Base-by-base conservation (phyloP, 2,329 filamentous ascomycete species). In the Bisporella sp. region DNA sequence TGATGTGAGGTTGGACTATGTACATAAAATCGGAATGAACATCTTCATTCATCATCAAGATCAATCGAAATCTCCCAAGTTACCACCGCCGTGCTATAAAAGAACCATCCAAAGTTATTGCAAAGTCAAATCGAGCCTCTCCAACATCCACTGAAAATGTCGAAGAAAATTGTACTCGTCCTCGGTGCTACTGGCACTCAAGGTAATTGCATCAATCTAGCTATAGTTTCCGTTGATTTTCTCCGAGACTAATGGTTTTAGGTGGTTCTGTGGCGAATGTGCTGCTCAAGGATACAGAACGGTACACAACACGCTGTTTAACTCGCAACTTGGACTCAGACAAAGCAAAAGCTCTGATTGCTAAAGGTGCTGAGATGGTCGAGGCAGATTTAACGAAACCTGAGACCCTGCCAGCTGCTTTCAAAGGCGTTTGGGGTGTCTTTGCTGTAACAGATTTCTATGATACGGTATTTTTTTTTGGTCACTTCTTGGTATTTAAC, bases 311-410 rank as follows among this genome's bases (percentile, higher is more conserved):
- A 4, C 59, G 62, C 5, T 58, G 51, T 6, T 49, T 66, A 9
- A 65, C 62, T 39, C 62, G 64, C 12, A 58, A 62, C 42, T 47
- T 60, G n/a, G 30, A 42, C 2, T 66, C 63, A 1, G 50, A 51
- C 6, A 48, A 52, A 6, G 57, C 56, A 21, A 55, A 57, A 32
- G 43, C 52, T 2, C 53, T 68, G 29, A 51, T 41, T 6, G 35
- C 51, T 1, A 42, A 47, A 5, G 64, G 65, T 2, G 63, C 58
- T 1, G 57, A 63, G 11, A 47, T 67, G 1, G 55, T 62, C 8
- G 48, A 60, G 41, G 64, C 54, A 9, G 54, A 62, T 49, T 51
- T 59, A 58, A 58, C 54, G 6, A 54, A 50, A 31, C 49, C 49
- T 30, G 35, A 39, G 37, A 52, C 49, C 11, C 43, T 52, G 41